Percentiles rank a stretch among this genome's conserved stretches.
Evolutionary conservation across 2,329 filamentous ascomycete genomes (phyloP).

Genomic region (Xylariaceae sp.): DNA sequence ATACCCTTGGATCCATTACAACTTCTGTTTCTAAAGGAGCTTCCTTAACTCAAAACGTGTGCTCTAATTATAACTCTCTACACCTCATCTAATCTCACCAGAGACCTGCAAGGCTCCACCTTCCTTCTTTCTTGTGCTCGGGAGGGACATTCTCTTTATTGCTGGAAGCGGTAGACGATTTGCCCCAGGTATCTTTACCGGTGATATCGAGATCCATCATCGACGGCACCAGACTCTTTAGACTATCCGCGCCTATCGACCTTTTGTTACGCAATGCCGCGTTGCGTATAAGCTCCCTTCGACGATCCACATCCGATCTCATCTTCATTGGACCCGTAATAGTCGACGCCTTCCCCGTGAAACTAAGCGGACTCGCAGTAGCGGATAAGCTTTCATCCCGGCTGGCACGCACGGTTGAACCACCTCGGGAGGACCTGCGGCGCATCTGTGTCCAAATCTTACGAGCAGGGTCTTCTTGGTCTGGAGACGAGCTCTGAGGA

Average conservation of each 20-base stretch:
- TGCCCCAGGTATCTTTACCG: conserved; percentile 24
- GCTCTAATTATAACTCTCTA: not conserved
- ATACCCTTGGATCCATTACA: conserved; percentile 5
- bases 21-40: conserved; percentile 7
- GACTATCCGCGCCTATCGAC: conserved; percentile 40
- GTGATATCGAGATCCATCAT: conserved; percentile 30
- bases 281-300: conserved; percentile 35
- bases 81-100: conserved; percentile 30
- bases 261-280: conserved; percentile 39
- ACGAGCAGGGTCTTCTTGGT: conserved; percentile 36
- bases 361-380: conserved; percentile 2
- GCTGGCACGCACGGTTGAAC: conserved; percentile 26
- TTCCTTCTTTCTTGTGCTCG: conserved; percentile 31
- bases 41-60: not conserved
- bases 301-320: conserved; percentile 30
- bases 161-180: conserved; percentile 1
- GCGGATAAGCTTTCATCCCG: conserved; percentile 25
- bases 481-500: conserved; percentile 21
- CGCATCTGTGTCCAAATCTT: conserved; percentile 43
- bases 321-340: conserved; percentile 2
- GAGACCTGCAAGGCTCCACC: conserved; percentile 40
- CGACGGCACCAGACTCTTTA: conserved; percentile 42
- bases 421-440: conserved; percentile 31
- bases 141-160: conserved; percentile 27
- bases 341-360: not conserved